Base-by-base conservation (phyloP, 2,329 filamentous ascomycete species). In the Fusarium goolgardi region DNA sequence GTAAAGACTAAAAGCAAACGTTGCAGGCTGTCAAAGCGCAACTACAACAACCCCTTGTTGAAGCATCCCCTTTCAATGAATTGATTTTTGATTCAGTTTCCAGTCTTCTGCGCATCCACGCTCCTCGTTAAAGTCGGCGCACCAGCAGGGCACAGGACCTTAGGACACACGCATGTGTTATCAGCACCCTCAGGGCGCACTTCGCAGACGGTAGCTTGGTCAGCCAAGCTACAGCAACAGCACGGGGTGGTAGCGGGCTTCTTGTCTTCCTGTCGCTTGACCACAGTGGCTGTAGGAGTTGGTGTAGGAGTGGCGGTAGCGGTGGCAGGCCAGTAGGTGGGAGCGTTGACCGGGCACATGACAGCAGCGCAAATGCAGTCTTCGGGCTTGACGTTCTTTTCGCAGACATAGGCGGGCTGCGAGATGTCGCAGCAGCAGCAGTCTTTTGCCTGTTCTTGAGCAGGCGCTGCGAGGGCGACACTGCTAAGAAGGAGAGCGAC, bases 371-470 rank as follows among this genome's bases (percentile, higher is more conserved):
- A 79, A 50, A 73, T 34, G 64, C 77, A 79, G 11, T 74, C 67
- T 21, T 54, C 32, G 27, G 59, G 52, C 11, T 52, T 56, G 61
- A 64, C 37, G 7, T 58, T 15, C 13, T 49, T 39, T n/a, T 57
- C 61, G 67, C 77, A 79, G 52, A 68, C 60, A 23, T 77, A 75
- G 51, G 60, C 67, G 9, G 41, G 44, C 9, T 55, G 49, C 11
- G 62, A 60, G 15, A 73, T 60, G 46, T 79, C 72, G 67, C 78
- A 79, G 73, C 77, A 79, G 73, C 77, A 79, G 73, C 77, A 79
- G 18, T 31, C 60, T 23, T 45, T 32, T 23, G 43, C 15, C n/a
- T 69, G 61, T 29, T 63, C 51, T 46, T 57, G 40, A 55, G 63
- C 54, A 5, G 72, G 69, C 27, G 64, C 66, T 18, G 70, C 70